phyloP scores from a whole-genome alignment of 768 basidiomycete species.

The Kwoniella sp. region DNA sequence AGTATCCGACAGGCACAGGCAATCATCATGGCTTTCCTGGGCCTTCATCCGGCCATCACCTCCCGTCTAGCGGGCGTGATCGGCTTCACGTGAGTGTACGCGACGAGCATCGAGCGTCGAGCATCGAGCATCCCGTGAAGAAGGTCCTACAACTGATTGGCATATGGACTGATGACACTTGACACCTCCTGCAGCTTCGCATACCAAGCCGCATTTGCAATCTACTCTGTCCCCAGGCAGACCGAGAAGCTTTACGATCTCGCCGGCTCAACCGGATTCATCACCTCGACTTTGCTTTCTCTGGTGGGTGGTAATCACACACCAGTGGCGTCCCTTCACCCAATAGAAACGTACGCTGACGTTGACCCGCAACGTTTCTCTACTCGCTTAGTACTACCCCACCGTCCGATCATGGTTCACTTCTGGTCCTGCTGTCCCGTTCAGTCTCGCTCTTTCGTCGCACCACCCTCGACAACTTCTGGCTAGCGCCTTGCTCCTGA shows the following conservation, averaged over 20 bases:
- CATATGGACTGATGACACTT: too few relatives aligned
- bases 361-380: too few relatives aligned
- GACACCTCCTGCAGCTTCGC: slow-evolving; percentile 46
- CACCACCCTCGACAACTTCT: slow-evolving; percentile 61
- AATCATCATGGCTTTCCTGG: slow-evolving; percentile 20
- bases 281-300: slow-evolving; percentile 65
- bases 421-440: slow-evolving; percentile 41
- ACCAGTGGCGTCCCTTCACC: too few relatives aligned
- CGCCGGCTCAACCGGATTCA: slow-evolving; percentile 67
- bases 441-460: slow-evolving; percentile 53
- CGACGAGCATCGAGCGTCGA: too few relatives aligned
- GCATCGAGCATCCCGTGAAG: too few relatives aligned
- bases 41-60: slow-evolving; percentile 33
- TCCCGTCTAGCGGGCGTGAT: slow-evolving; percentile 48
- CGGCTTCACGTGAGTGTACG: slow-evolving; percentile 51
- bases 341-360: too few relatives aligned
- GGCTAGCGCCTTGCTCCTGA: slow-evolving; percentile 62
- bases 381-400: slow-evolving; percentile 69
- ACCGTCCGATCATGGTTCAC: slow-evolving; percentile 61
- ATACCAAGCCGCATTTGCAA: slow-evolving; percentile 58
- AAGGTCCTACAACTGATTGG: too few relatives aligned
- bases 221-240: slow-evolving; percentile 67
- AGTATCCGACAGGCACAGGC: background rate
- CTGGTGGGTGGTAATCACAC: too few relatives aligned
- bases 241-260: slow-evolving; percentile 70